Conservation (phyloP, 441 rosid species). For the Bocquillonia castaneifolia region DNA sequence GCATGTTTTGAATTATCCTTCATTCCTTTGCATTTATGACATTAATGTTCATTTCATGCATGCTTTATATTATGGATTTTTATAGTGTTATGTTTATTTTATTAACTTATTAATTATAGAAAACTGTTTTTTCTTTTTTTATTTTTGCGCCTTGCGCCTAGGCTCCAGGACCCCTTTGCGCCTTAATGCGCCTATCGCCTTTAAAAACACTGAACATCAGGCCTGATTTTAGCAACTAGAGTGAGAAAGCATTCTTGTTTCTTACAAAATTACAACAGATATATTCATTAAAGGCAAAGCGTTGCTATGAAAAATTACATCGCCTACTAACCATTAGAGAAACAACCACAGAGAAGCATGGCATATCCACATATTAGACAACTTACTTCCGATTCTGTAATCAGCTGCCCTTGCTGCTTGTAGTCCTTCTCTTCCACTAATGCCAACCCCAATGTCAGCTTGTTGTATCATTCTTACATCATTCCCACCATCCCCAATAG, state of each 20-base stretch:
- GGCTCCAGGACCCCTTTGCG: too few species aligned
- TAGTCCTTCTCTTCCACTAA: constrained; percentile 97
- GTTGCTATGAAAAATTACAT: neutral
- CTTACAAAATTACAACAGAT: neutral
- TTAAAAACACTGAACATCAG: neutral
- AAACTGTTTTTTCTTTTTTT: too few species aligned
- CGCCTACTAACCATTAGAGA: neutral
- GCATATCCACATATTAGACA: neutral
- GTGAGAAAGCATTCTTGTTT: neutral
- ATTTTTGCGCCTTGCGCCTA: too few species aligned
- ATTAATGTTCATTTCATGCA: too few species aligned
- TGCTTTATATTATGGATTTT: too few species aligned
- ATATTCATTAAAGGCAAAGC: neutral
- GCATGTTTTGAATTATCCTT: too few species aligned
- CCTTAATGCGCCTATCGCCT: too few species aligned
- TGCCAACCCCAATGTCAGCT: constrained; percentile 97
- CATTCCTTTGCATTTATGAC: too few species aligned
- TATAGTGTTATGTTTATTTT: too few species aligned
- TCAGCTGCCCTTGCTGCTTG: constrained; percentile 99
- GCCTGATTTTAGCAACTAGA: neutral
- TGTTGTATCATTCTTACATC: constrained; percentile 99
- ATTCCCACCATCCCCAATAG: constrained; percentile 99
- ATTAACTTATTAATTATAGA: too few species aligned
- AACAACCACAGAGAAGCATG: neutral
- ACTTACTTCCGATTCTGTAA: constrained; percentile 93